Percentiles rank a stretch among this genome's conserved stretches.
phyloP scores from a whole-genome alignment of 257 asterid species.

The Solanum virginianum region DNA sequence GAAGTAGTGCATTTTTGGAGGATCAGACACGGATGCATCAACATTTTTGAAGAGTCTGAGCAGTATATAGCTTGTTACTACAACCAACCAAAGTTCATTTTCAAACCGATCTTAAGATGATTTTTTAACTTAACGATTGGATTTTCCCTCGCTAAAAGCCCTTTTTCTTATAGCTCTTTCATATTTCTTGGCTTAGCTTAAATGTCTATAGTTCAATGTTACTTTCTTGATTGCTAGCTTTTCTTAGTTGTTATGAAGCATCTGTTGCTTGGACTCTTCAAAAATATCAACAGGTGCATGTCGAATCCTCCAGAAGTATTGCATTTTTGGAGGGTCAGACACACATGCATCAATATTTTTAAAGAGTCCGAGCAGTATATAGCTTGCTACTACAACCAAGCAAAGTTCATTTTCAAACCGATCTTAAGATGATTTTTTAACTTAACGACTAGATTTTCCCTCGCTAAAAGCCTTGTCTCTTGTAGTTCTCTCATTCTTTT shows the following conservation, averaged over 20 bases:
- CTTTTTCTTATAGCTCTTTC: neutral
- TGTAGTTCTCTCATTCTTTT: neutral
- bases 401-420: neutral
- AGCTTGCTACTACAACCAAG: neutral
- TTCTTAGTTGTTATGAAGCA: neutral
- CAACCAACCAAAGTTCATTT: neutral
- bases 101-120: neutral
- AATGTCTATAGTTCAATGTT: too few species aligned
- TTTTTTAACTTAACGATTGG: neutral
- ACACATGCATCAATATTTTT: neutral
- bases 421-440: neutral
- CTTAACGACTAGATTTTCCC: neutral
- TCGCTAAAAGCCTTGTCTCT: neutral
- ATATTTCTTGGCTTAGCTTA: neutral
- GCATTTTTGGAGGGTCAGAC: too few species aligned
- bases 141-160: too few species aligned
- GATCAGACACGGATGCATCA: too few species aligned
- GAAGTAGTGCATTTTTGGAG: too few species aligned
- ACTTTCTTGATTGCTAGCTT: neutral
- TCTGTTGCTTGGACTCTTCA: neutral
- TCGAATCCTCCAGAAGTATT: neutral
- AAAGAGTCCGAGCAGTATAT: neutral
- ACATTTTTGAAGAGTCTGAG: neutral
- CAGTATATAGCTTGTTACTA: neutral
- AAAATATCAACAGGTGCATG: neutral